Percentiles rank a stretch among this genome's conserved stretches.
These are phyloP conservation scores for Quercus glauca DNA, from an alignment of 306 rosid species.

Conservation along the genomic window DNA sequence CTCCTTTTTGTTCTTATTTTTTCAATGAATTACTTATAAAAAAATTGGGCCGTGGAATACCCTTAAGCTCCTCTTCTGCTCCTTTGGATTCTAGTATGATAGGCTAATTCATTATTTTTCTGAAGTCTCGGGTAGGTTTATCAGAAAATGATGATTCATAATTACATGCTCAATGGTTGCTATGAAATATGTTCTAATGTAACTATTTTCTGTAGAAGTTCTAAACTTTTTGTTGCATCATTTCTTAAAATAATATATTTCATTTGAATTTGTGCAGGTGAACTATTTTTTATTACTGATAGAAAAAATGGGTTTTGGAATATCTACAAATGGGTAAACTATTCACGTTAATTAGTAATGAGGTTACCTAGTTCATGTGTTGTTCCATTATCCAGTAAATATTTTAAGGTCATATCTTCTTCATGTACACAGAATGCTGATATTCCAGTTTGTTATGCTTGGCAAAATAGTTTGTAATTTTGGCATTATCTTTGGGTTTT, in stretches of 20 bases:
- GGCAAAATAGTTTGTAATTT: not conserved
- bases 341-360: not conserved
- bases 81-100: not conserved
- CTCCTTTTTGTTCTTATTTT: not conserved
- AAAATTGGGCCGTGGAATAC: not conserved
- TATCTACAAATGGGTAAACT: conserved; percentile 87
- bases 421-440: not conserved
- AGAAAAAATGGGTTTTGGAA: conserved; percentile 88
- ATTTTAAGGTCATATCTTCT: not conserved
- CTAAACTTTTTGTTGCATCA: not conserved
- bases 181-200: conserved; percentile 5
- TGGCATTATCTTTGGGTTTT: not conserved
- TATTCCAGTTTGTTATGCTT: not conserved
- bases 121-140: not conserved
- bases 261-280: conserved; percentile 61
- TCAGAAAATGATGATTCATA: conserved; percentile 1
- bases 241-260: conserved; percentile 4
- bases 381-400: not conserved
- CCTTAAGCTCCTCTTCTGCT: not conserved
- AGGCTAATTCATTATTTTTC: not conserved
- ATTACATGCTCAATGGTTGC: not conserved
- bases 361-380: not conserved
- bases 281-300: conserved; percentile 80
- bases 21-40: not conserved
- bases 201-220: not conserved